Percentiles rank a stretch among this genome's conserved stretches.
Evolutionary conservation across 768 basidiomycete species (phyloP).

Genomic region (Imleria badia): DNA sequence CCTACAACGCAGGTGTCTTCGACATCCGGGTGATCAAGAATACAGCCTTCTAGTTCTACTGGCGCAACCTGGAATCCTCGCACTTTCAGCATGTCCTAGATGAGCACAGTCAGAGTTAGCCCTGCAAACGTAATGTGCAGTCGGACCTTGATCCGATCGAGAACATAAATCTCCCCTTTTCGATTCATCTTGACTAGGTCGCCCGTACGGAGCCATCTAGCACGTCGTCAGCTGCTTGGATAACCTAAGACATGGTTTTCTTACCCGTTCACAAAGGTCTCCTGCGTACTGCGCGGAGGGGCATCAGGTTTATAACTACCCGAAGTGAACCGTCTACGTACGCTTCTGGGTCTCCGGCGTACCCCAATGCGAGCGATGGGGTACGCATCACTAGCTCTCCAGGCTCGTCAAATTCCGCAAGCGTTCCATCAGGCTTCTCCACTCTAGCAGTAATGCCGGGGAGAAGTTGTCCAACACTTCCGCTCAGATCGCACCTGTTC

Average conservation of each 20-base stretch:
- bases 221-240: not conserved
- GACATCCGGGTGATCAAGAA: conserved; percentile 61
- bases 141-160: conserved; percentile 72
- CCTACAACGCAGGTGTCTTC: conserved; percentile 65
- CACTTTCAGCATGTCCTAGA: conserved; percentile 73
- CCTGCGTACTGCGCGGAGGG: conserved; percentile 46
- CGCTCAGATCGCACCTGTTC: conserved; percentile 47
- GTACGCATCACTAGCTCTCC: conserved; percentile 63
- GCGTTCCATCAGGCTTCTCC: conserved; percentile 54
- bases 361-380: conserved; percentile 60
- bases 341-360: conserved; percentile 59
- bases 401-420: conserved; percentile 55
- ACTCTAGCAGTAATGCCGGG: conserved; percentile 59
- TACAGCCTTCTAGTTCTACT: conserved; percentile 65
- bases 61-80: conserved; percentile 59
- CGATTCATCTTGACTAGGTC: conserved; percentile 68
- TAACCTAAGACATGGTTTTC: not conserved
- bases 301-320: conserved; percentile 7
- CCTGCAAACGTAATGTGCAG: not conserved
- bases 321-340: conserved; percentile 33
- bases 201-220: conserved; percentile 66
- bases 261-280: conserved; percentile 56
- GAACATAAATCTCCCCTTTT: conserved; percentile 61
- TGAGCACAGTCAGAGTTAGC: not conserved
- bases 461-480: conserved; percentile 57